Evolutionary conservation across 768 basidiomycete species (phyloP), one percentile per base, ranked within the genome.

Genomic region (Boletus rubropictus): DNA sequence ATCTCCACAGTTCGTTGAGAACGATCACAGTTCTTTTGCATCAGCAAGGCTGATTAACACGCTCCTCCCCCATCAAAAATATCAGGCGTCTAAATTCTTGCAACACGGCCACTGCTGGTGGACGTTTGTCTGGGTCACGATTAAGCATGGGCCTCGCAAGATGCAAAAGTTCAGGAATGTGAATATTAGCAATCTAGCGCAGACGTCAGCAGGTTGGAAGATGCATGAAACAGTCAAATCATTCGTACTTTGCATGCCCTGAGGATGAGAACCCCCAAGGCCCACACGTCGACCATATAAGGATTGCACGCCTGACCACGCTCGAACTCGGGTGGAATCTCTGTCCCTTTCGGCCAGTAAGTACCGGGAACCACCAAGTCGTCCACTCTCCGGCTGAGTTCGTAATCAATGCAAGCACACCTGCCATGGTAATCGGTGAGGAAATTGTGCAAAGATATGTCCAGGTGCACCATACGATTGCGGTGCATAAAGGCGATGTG

Each of bases 321-420:
- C 54, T 81, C 84, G 40, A 78, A 76, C 62, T 89, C 86, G 11
- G 86, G 86, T 17, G 86, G 82, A 10, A 82, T 57, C 48, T 88
- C 86, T 17, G 85, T 84, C 18, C 78, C 77, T 12, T 78, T 73
- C 57, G 71, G 72, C 36, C 68, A 55, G 49, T 60, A 62, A 17
- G 82, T 63, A 22, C 67, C 58, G 7, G 76, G 72, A 41, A 58
- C 55, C 18, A 62, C 47, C 4, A 58, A 36, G 32, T 62, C 64
- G 39, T 76, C 70, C 58, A 80, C 81, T 38, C 72, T 72, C 17
- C 74, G 77, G 58, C 83, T 84, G 12, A 77, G 60, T 60, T 88
- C 85, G 53, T 78, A 88, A 61, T 89, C 86, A 50, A 87, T 88
- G 56, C 75, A 86, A 0, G 83, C 83, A 60, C 80, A 88, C 40